Evolutionary conservation across 768 basidiomycete species (phyloP), one percentile per base, ranked within the genome.

Genomic region (Russula abietina): DNA sequence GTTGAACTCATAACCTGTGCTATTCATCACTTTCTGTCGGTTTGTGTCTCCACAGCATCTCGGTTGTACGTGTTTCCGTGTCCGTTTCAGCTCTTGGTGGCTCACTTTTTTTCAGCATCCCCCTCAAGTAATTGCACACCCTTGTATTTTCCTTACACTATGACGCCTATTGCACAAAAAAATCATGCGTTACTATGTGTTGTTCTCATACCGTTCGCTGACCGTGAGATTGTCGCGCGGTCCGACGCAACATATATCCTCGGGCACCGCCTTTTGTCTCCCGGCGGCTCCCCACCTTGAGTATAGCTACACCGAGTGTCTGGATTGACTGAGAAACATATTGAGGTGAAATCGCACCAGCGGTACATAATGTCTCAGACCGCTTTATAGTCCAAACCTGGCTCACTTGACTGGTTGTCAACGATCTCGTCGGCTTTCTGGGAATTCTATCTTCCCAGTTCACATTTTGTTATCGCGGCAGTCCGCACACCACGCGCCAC

Each of bases 41-140:
- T 28, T 39, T 38, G n/a, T 32, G 41, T 32, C 43, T 64, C 33
- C 69, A 67, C 73, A 87, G 86, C 86, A 59, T 92, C 89, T 72
- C 86, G 88, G 71, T 89, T 89, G 84, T 86, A 73, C 69, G 84
- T 80, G 3, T 24, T 16, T 55, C 39, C n/a, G 36, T 33, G 32
- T 51, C 39, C 24, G 58, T 19, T 38, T 53, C 46, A 24, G 43
- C 8, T 41, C 24, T 52, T 53, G 32, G 39, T 64, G 26, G 59
- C 77, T 36, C 60, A 61, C 52, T 22, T 22, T 59, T 67, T 60
- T 60, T 24, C 71, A 87, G 85, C 79, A 95, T 98, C 74, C 94
- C 94, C 75, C 93, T 97, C 84, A 97, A 96, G 85, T 97, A 93
- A 84, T 77, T 66, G 70, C 60, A 59, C 45, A 36, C 65, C 64